Percentiles rank a stretch among this genome's conserved stretches.
Conservation (phyloP, 2,329 filamentous ascomycete species). For the Colletotrichum viniferum region DNA sequence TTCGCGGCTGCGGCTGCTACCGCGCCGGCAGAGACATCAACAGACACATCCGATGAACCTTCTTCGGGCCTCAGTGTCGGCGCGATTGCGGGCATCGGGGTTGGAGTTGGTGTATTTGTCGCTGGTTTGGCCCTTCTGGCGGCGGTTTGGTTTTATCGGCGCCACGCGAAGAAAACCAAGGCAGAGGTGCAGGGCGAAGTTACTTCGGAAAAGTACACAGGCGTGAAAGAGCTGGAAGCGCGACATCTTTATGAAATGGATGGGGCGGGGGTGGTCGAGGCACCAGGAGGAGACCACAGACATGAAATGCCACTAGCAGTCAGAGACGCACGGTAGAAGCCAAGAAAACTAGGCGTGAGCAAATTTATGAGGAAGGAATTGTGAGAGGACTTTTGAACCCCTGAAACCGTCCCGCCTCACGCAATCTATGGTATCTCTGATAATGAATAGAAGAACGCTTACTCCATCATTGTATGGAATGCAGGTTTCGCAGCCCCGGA, state of each 20-base stretch:
- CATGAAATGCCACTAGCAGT: not conserved
- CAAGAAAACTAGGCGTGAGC: not conserved
- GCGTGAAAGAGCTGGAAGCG: not conserved
- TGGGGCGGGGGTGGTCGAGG: not conserved
- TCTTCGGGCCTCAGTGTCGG: not conserved
- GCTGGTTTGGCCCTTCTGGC: not conserved
- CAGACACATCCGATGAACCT: not conserved
- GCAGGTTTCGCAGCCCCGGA: not conserved
- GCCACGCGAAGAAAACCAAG: not conserved
- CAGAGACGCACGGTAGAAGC: not conserved
- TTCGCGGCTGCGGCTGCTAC: not conserved
- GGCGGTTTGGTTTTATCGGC: not conserved
- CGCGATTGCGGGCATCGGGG: not conserved
- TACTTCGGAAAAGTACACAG: not conserved
- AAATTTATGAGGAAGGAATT: not conserved
- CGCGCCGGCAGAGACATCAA: not conserved
- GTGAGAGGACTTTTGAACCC: not conserved
- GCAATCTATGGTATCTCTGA: constrained; percentile 15
- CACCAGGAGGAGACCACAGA: not conserved
- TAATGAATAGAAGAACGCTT: constrained; percentile 10
- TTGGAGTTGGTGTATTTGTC: not conserved
- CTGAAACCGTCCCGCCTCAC: not conserved
- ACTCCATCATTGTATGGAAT: constrained; percentile 1
- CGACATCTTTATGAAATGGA: not conserved
- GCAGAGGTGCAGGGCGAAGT: not conserved